Conservation (phyloP, 306 rosid species). For the Chamaecrista fasciculata region DNA sequence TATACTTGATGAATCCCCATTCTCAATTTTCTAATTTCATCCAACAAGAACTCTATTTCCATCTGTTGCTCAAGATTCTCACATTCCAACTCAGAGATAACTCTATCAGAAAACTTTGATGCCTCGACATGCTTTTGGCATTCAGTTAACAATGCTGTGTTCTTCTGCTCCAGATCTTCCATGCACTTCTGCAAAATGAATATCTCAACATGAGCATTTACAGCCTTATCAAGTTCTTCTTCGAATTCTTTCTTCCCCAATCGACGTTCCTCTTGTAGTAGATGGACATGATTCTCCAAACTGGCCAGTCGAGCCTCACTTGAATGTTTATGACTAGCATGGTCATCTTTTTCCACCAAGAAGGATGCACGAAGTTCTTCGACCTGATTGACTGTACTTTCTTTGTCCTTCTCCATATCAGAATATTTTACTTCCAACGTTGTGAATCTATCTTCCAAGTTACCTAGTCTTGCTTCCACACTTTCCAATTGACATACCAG, state of each 20-base stretch:
- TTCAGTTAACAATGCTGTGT: constrained; percentile 53
- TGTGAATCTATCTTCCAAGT: constrained; percentile 68
- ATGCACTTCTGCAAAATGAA: constrained; percentile 84
- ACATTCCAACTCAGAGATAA: constrained; percentile 84
- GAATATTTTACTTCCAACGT: constrained; percentile 69
- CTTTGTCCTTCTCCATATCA: constrained; percentile 74
- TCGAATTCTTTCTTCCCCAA: constrained; percentile 80
- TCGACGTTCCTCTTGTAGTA: constrained; percentile 59
- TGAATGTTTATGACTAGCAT: constrained; percentile 52
- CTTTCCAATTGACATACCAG: constrained; percentile 65
- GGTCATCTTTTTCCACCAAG: constrained; percentile 61
- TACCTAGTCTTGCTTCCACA: constrained; percentile 65
- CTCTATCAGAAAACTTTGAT: constrained; percentile 67
- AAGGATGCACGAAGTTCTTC: constrained; percentile 64
- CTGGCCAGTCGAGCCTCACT: constrained; percentile 59
- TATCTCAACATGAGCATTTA: constrained; percentile 90
- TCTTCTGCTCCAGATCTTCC: constrained; percentile 90
- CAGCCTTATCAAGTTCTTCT: constrained; percentile 82
- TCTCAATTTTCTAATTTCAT: constrained; percentile 75
- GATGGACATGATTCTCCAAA: constrained; percentile 60
- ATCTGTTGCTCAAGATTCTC: constrained; percentile 95
- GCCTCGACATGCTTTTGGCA: constrained; percentile 75
- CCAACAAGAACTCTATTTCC: constrained; percentile 73
- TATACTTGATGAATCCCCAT: constrained; percentile 61
- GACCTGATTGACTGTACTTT: constrained; percentile 52